A percentile compares a stretch with the other conserved stretches of the same genome.
Evolutionary conservation across 371 early-diverging fungal species (phyloP).

Genomic region (Rhizopus stolonifer): DNA sequence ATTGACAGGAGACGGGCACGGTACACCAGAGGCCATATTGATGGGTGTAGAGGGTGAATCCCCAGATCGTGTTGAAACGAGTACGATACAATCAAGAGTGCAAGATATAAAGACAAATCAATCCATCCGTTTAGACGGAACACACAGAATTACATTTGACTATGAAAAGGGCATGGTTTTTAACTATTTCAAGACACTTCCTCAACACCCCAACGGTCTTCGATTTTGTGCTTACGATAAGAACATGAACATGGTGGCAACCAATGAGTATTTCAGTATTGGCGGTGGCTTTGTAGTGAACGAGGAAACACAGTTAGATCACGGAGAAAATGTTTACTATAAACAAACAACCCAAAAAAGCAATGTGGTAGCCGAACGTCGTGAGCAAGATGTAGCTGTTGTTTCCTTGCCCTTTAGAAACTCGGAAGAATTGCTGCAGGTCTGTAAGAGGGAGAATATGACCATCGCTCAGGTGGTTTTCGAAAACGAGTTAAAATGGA

Average conservation of each 20-base stretch:
- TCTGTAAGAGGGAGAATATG: conserved; percentile 82
- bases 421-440: conserved; percentile 73
- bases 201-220: conserved; percentile 96
- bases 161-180: conserved; percentile 83
- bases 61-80: conserved; percentile 87
- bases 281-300: conserved; percentile 97
- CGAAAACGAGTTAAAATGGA: conserved; percentile 92
- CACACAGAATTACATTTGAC: conserved; percentile 77
- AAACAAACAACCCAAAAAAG: conserved; percentile 47
- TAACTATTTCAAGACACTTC: conserved; percentile 82
- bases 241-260: conserved; percentile 79
- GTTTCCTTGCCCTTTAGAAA: conserved; percentile 89
- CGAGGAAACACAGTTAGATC: conserved; percentile 78
- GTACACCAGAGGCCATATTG: conserved; percentile 88
- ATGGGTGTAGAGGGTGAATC: conserved; percentile 93
- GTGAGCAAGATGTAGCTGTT: conserved; percentile 69
- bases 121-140: conserved; percentile 72
- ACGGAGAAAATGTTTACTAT: conserved; percentile 88
- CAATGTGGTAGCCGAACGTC: conserved; percentile 43
- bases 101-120: conserved; percentile 70
- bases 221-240: conserved; percentile 86
- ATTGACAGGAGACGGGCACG: conserved; percentile 93
- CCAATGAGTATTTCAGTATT: conserved; percentile 93
- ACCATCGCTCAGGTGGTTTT: conserved; percentile 96
- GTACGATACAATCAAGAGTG: conserved; percentile 73